These are phyloP conservation scores for Sugiyamaella chiloensis DNA, from an alignment of 805 yeast genomes.

Conservation along the genomic window DNA sequence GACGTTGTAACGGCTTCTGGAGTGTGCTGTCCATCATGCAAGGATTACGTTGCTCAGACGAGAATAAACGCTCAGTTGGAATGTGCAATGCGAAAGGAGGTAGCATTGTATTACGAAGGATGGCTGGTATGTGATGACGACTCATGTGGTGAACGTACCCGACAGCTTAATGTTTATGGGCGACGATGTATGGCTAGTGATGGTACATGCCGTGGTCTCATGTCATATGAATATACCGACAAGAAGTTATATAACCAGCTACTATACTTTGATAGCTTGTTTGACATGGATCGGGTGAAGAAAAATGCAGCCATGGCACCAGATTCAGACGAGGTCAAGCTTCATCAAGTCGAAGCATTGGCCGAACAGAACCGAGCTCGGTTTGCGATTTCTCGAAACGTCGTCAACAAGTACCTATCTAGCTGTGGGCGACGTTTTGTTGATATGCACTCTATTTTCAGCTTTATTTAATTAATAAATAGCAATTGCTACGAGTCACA, in stretches of 20 bases:
- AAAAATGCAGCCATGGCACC: slow-evolving; percentile 33
- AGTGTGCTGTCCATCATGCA: slow-evolving; percentile 63
- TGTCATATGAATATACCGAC: slow-evolving; percentile 74
- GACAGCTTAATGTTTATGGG: slow-evolving; percentile 89
- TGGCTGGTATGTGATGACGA: slow-evolving; percentile 83
- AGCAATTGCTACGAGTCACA: too few species aligned
- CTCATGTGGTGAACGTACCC: slow-evolving; percentile 72
- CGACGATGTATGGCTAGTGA: slow-evolving; percentile 69
- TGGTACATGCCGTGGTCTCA: slow-evolving; percentile 70
- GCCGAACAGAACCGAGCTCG: slow-evolving; percentile 73
- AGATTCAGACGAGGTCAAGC: slow-evolving; percentile 25
- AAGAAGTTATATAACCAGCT: slow-evolving; percentile 83
- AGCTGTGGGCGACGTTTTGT: slow-evolving; percentile 89
- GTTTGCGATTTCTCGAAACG: slow-evolving; percentile 51
- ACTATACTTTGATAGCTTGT: slow-evolving; percentile 70
- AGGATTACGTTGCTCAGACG: slow-evolving; percentile 47
- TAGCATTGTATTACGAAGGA: slow-evolving; percentile 79
- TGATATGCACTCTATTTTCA: slow-evolving; percentile 75
- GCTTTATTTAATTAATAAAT: slow-evolving; percentile 14
- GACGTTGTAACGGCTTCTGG: slow-evolving; percentile 66
- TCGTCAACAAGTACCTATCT: slow-evolving; percentile 67
- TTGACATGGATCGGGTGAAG: slow-evolving; percentile 78
- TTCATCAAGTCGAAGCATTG: slow-evolving; percentile 64
- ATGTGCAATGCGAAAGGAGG: slow-evolving; percentile 60
- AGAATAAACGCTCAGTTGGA: slow-evolving; percentile 73